Conservation (phyloP, 2,329 filamentous ascomycete species). For the Calonectria multiphialidica region DNA sequence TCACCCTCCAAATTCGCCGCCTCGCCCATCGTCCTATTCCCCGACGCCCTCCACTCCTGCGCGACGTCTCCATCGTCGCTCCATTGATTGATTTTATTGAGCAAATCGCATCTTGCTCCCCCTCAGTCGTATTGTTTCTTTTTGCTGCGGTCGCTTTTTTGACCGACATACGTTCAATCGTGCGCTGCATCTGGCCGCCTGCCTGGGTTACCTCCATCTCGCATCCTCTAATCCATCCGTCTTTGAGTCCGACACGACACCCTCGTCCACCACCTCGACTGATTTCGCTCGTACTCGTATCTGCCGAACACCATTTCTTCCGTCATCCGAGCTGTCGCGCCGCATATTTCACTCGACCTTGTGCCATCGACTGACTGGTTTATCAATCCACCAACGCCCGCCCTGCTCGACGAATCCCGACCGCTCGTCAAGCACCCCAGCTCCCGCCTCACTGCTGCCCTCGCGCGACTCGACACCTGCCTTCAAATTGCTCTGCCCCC, state of each 20-base stretch:
- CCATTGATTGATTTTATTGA: constrained; percentile 29
- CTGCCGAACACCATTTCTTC: constrained; percentile 15
- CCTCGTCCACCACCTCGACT: constrained; percentile 8
- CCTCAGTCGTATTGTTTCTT: neutral
- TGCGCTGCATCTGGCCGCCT: constrained; percentile 18
- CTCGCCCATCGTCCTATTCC: constrained; percentile 14
- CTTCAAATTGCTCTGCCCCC: constrained; percentile 19
- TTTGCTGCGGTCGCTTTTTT: constrained; percentile 21
- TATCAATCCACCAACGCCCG: constrained; percentile 13
- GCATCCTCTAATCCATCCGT: constrained; percentile 7
- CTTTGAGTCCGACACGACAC: constrained; percentile 24
- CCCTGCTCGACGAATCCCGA: constrained; percentile 6
- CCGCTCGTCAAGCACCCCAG: constrained; percentile 1
- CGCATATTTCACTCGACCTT: constrained; percentile 5
- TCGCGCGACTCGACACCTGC: constrained; percentile 12
- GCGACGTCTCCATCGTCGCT: constrained; percentile 27
- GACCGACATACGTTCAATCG: constrained; percentile 29
- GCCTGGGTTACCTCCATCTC: constrained; percentile 8
- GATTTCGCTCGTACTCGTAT: constrained; percentile 13
- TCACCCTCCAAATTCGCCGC: constrained; percentile 10
- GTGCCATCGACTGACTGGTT: constrained; percentile 8
- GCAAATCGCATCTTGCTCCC: neutral
- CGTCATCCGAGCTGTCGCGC: constrained; percentile 13
- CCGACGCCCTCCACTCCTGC: constrained; percentile 18
- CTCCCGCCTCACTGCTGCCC: constrained; percentile 19